Conservation (phyloP, 129 eudicot genomes). For the Escallonia herrerae region DNA sequence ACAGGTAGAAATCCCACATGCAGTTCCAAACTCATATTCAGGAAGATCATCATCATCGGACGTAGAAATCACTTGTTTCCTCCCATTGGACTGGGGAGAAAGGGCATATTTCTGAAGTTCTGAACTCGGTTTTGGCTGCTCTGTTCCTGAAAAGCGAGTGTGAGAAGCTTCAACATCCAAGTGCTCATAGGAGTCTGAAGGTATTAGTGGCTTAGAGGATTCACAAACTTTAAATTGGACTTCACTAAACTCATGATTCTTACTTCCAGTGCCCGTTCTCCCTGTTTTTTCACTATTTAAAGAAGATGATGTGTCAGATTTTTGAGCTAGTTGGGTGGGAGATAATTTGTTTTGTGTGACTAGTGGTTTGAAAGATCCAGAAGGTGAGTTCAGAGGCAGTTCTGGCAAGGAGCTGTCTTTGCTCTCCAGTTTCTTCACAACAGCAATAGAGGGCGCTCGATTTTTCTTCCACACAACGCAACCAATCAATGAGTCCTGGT, state of each 20-base stretch:
- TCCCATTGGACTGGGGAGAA: conserved; percentile 15
- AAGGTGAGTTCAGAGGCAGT: conserved; percentile 24
- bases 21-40: conserved; percentile 52
- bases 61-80: neutral
- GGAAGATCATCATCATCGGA: conserved; percentile 73
- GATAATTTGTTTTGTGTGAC: conserved; percentile 21
- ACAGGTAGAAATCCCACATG: conserved; percentile 21
- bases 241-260: conserved; percentile 10
- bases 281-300: conserved; percentile 2
- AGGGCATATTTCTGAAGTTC: conserved; percentile 2
- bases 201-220: conserved; percentile 10
- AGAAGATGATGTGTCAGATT: conserved; percentile 17
- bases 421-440: conserved; percentile 20
- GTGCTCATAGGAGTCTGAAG: neutral
- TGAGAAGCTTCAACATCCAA: neutral
- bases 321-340: conserved; percentile 13
- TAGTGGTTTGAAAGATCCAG: conserved; percentile 22
- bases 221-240: conserved; percentile 12
- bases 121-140: conserved; percentile 4
- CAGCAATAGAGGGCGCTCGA: conserved; percentile 25
- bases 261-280: conserved; percentile 10
- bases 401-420: conserved; percentile 22
- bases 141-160: neutral
- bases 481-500: conserved; percentile 48
- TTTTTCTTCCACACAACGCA: conserved; percentile 70